Base-by-base conservation (phyloP, 192 early-diverging fungal species). In the Coemansia sp. region DNA sequence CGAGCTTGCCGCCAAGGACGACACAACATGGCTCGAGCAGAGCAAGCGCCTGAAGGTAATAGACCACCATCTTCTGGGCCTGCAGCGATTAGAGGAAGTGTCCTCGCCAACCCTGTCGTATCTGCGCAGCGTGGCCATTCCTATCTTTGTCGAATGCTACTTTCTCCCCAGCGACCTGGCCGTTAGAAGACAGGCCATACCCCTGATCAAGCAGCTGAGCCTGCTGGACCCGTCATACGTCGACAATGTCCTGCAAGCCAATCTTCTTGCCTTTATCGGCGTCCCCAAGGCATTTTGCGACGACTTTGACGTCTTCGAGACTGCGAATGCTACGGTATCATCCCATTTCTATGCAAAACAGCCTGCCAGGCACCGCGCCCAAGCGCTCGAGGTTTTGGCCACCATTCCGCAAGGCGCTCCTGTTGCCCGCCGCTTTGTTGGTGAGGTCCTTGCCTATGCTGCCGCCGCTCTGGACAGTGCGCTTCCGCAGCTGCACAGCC, bases 81-180 rank as follows among this genome's bases (percentile, higher is more conserved):
- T 75, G 6, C 22, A 52, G 13, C 40, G 54, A 15, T 60, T 59
- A 53, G 13, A 55, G 2, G 60, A 45, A 3, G 54, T 75, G 52
- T 59, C 59, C 3, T 28, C 38, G 25, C 31, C 59, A 13, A 70
- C 74, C 10, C 64, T 79, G 6, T 29, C 23, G 20, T 67, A 64
- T 40, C 57, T 79, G 67, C 76, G 76, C 44, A 14, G 45, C 7
- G 71, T 67, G 28, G 55, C 55, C 3, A 61, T 70, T n/a, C 76
- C 76, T 13, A 65, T 79, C 42, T 54, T 65, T 54, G 58, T 70
- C 28, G 76, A 79, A 57, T 73, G 67, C 57, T 79, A 56, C 27
- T 79, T 79, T 23, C 36, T 79, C 25, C 71, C 76, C 2, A 57
- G 25, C 23, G 71, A 70, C 48, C 31, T 60, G 27, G 36, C 37